These are phyloP conservation scores for Suhomyces sp. DNA, from an alignment of 805 yeast genomes.

Conservation along the genomic window DNA sequence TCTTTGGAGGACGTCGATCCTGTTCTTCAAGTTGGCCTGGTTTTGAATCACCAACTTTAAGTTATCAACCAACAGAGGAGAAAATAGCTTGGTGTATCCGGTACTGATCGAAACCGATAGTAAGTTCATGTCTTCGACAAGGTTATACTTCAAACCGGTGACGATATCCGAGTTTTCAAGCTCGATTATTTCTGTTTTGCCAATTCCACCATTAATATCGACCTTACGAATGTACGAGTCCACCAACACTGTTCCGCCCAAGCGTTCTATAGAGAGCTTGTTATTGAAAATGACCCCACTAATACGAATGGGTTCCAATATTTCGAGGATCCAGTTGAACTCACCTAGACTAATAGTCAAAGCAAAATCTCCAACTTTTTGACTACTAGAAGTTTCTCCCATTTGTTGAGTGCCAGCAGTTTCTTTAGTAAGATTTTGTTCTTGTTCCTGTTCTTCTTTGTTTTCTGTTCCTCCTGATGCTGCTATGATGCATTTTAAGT, in stretches of 20 bases:
- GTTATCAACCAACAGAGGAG: slow-evolving; percentile 22
- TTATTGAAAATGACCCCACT: slow-evolving; percentile 17
- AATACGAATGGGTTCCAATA: slow-evolving; percentile 15
- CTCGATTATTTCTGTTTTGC: slow-evolving; percentile 16
- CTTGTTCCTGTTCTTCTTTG: not conserved
- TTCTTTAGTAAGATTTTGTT: not conserved
- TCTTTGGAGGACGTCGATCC: slow-evolving; percentile 7
- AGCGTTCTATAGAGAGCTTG: slow-evolving; percentile 12
- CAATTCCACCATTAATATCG: slow-evolving; percentile 15
- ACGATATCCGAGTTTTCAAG: slow-evolving; percentile 26
- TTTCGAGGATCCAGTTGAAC: slow-evolving; percentile 17
- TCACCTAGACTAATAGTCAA: slow-evolving; percentile 18
- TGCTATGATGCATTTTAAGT: slow-evolving; percentile 2
- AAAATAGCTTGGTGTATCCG: slow-evolving; percentile 30
- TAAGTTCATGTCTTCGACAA: slow-evolving; percentile 9
- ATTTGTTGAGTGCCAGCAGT: not conserved
- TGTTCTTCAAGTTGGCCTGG: slow-evolving; percentile 5
- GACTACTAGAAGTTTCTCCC: not conserved
- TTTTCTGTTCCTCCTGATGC: not conserved
- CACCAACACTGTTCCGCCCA: slow-evolving; percentile 11
- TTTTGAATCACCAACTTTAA: slow-evolving; percentile 13
- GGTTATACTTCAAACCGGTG: slow-evolving; percentile 12
- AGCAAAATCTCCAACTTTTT: slow-evolving; percentile 7
- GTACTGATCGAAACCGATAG: slow-evolving; percentile 15
- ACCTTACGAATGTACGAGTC: slow-evolving; percentile 19